Percentiles rank a stretch among this genome's conserved stretches.
phyloP scores from a whole-genome alignment of 192 early-diverging fungal genomes.

The Rhizoclosmatium sp. region DNA sequence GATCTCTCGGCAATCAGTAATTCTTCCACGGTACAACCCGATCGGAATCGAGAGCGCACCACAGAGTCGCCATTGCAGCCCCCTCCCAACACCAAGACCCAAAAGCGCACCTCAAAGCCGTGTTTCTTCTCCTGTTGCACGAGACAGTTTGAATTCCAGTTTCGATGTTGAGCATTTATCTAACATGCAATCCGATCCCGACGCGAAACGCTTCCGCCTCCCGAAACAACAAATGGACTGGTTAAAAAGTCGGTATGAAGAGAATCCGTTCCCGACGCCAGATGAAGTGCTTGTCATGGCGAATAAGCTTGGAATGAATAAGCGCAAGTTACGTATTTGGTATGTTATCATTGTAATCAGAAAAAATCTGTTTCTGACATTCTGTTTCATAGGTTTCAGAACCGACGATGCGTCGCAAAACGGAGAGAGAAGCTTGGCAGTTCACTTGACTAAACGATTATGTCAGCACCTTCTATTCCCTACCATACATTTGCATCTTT shows the following conservation, averaged over 20 bases:
- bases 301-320: slow-evolving; percentile 9
- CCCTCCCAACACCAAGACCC: no score
- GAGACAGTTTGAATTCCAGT: no score
- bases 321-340: slow-evolving; percentile 19
- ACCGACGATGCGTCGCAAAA: slow-evolving; percentile 64
- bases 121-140: no score
- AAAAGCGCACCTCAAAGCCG: no score
- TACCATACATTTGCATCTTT: neutral
- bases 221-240: slow-evolving; percentile 23
- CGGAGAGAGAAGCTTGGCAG: neutral
- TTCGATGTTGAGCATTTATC: no score
- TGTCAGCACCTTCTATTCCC: no score
- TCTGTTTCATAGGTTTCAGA: slow-evolving; percentile 68
- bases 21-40: no score
- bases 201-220: slow-evolving; percentile 23
- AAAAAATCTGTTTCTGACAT: neutral
- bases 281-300: neutral
- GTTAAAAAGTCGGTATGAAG: slow-evolving; percentile 16
- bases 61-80: no score
- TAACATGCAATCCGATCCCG: neutral
- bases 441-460: no score
- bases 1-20: no score
- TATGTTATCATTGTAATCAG: neutral
- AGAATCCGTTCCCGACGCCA: slow-evolving; percentile 4
- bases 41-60: no score